Base-by-base conservation (phyloP, 495 filamentous ascomycete genomes). In the Penicillium crystallinum region DNA sequence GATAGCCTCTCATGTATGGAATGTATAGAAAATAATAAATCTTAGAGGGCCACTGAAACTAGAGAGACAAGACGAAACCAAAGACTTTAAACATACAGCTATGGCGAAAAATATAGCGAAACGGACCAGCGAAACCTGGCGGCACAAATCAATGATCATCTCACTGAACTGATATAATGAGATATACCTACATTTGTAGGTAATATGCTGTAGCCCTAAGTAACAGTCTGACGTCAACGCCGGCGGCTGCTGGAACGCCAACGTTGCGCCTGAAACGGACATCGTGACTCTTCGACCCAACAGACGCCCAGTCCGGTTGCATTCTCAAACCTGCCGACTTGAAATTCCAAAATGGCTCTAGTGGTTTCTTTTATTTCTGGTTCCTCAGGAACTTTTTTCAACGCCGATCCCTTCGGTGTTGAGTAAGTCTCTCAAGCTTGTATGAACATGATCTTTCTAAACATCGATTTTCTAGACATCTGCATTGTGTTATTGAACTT, bases 151-250 rank as follows among this genome's bases (percentile, higher is more conserved):
- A n/a, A n/a, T n/a, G n/a, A n/a, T n/a, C n/a, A n/a, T n/a, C n/a
- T n/a, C n/a, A n/a, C n/a, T n/a, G n/a, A n/a, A n/a, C n/a, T n/a
- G n/a, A n/a, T n/a, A n/a, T n/a, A n/a, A n/a, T n/a, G n/a, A n/a
- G n/a, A n/a, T n/a, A n/a, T n/a, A n/a, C n/a, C n/a, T n/a, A n/a
- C n/a, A n/a, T n/a, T n/a, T n/a, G n/a, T n/a, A n/a, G n/a, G 15
- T 18, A 42, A 34, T 9, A 33, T 18, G 52, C 47, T 36, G 40
- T 37, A 37, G 44, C 40, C 45, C 46, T 44, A 42, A 29, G 55
- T 54, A 33, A 39, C 51, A 14, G 47, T 54, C 49, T 68, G 65
- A 70, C 67, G 64, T 69, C 66, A 63, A 66, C 64, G 12, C 29
- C 36, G 62, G 62, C 64, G 65, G 55, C 59, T 67, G 48, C 52